phyloP scores from a whole-genome alignment of 2,329 filamentous ascomycete species.

The Hymenoscyphus repandus region DNA sequence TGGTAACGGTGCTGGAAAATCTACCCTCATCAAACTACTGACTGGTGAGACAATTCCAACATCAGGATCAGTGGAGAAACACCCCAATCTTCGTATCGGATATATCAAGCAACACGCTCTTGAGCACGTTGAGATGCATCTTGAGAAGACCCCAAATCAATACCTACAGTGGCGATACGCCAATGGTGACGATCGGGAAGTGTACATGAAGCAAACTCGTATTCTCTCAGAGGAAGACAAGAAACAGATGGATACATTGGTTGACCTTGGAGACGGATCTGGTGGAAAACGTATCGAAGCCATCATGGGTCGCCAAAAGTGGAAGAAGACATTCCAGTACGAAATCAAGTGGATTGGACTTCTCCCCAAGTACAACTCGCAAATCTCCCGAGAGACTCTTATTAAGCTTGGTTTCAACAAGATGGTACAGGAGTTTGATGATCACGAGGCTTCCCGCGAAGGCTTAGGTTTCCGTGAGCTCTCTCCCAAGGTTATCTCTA shows the following conservation, averaged over 20 bases:
- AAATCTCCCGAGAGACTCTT: constrained; percentile 90
- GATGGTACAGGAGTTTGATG: constrained; percentile 94
- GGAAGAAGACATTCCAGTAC: constrained; percentile 98
- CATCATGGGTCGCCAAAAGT: constrained; percentile 94
- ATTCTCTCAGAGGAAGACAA: constrained; percentile 79
- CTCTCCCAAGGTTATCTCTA: constrained; percentile 87
- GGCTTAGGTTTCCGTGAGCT: constrained; percentile 94
- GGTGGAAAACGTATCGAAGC: constrained; percentile 74
- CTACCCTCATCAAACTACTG: constrained; percentile 93
- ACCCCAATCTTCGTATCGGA: constrained; percentile 95
- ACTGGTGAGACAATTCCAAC: constrained; percentile 88
- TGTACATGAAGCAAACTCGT: constrained; percentile 96
- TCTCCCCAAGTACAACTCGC: constrained; percentile 88
- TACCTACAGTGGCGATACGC: constrained; percentile 98
- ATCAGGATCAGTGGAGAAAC: constrained; percentile 87
- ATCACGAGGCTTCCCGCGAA: constrained; percentile 97
- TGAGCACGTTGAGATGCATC: constrained; percentile 98
- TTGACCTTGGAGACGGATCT: constrained; percentile 75
- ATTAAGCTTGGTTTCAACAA: constrained; percentile 83
- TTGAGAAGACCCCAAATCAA: constrained; percentile 98
- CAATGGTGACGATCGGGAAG: constrained; percentile 94
- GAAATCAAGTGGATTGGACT: constrained; percentile 91
- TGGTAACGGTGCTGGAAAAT: constrained; percentile 96
- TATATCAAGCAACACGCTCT: constrained; percentile 99
- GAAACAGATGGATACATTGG: constrained; percentile 83